Evolutionary conservation across 225 moss, liverwort and hornwort genomes (phyloP).

Genomic region (Polytrichum formosum): DNA sequence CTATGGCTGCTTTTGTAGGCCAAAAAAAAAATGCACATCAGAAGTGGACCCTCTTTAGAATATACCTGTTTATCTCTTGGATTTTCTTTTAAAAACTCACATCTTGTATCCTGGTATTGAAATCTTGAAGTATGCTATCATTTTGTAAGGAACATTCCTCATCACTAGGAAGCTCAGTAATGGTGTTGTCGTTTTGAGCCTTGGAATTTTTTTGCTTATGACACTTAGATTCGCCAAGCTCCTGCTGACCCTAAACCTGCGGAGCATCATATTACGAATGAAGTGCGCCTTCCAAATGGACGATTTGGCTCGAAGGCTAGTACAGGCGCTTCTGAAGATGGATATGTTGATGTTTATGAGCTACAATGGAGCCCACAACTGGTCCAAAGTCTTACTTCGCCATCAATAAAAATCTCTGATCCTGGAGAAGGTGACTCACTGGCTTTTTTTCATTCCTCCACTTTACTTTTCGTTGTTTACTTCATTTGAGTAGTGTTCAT

Average conservation of each 20-base stretch:
- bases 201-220: no score
- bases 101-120: no score
- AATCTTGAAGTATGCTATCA: not conserved
- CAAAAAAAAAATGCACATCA: no score
- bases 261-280: conserved; percentile 32
- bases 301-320: conserved; percentile 26
- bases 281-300: conserved; percentile 46
- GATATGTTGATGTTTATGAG: conserved; percentile 28
- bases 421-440: conserved; percentile 21
- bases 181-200: no score
- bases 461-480: not conserved
- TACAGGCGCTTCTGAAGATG: conserved; percentile 15
- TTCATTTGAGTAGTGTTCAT: not conserved
- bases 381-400: conserved; percentile 26
- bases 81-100: no score
- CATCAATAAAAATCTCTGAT: conserved; percentile 15
- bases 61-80: no score
- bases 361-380: conserved; percentile 49
- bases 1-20: no score
- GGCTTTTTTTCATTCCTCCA: not conserved
- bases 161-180: no score
- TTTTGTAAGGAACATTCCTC: no score
- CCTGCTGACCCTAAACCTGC: not conserved
- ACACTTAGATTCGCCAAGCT: no score
- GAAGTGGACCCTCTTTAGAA: no score